Evolutionary conservation across 176 grass and related monocot species (phyloP).

Genomic region (Chloris gayana): DNA sequence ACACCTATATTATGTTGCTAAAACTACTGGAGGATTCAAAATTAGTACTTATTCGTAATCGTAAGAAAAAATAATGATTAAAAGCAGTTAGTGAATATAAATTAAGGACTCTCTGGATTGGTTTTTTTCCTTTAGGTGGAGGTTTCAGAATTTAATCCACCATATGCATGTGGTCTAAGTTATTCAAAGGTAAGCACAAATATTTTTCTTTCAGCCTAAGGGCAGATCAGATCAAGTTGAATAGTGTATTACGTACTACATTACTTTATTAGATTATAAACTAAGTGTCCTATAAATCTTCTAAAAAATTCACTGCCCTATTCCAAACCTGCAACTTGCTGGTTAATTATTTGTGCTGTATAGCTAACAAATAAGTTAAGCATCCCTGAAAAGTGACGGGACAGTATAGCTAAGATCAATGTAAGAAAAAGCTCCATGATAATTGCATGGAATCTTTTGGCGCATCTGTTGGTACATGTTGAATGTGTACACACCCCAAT

Average conservation of each 20-base stretch:
- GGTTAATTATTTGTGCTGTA: neutral
- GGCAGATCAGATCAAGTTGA: constrained; percentile 4
- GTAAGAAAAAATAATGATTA: too few relatives aligned
- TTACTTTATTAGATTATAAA: constrained; percentile 21
- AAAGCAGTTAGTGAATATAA: neutral
- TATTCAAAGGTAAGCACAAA: too few relatives aligned
- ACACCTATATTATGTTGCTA: neutral
- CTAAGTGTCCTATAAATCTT: neutral
- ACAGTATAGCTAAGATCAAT: neutral
- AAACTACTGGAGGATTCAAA: neutral
- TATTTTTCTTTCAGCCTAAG: constrained; percentile 27
- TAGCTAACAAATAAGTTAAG: constrained; percentile 21
- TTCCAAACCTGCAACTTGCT: constrained; percentile 29
- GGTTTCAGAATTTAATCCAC: neutral
- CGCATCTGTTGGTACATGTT: neutral
- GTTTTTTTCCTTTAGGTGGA: neutral
- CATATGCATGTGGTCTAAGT: too few relatives aligned
- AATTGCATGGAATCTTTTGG: constrained; percentile 36
- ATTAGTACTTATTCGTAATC: neutral
- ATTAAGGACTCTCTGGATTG: neutral
- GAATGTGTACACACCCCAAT: neutral
- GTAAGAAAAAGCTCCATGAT: constrained; percentile 8
- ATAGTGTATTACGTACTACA: neutral
- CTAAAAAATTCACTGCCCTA: neutral
- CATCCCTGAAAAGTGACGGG: neutral